Evolutionary conservation across 306 rosid species (phyloP).

Genomic region (Cercis canadensis): DNA sequence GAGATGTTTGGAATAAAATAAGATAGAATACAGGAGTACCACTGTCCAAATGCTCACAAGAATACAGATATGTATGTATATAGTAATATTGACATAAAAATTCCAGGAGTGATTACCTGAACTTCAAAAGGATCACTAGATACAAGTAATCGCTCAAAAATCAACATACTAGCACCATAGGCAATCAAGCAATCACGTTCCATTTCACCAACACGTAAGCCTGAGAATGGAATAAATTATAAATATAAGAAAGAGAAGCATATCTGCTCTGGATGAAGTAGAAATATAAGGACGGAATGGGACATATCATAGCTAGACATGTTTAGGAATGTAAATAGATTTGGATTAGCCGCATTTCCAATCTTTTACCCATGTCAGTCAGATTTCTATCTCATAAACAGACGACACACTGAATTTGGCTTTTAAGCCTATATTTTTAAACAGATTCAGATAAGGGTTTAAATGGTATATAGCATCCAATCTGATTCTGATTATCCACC

Average conservation of each 20-base stretch:
- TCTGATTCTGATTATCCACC: too few relatives aligned
- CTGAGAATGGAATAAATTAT: conserved; percentile 46
- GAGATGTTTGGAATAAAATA: not conserved
- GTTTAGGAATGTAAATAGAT: too few relatives aligned
- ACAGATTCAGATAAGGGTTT: too few relatives aligned
- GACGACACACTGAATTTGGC: too few relatives aligned
- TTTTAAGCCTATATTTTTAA: too few relatives aligned
- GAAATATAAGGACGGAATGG: too few relatives aligned
- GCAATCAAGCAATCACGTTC: conserved; percentile 97
- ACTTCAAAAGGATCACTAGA: conserved; percentile 95
- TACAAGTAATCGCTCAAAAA: conserved; percentile 86
- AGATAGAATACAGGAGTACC: not conserved
- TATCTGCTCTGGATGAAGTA: too few relatives aligned
- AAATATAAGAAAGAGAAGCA: not conserved
- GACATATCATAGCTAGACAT: too few relatives aligned
- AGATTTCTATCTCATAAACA: too few relatives aligned
- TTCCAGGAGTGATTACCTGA: conserved; percentile 58
- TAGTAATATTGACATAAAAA: conserved; percentile 7
- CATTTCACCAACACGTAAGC: conserved; percentile 97
- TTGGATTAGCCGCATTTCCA: too few relatives aligned
- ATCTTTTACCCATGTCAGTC: too few relatives aligned
- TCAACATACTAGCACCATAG: conserved; percentile 95
- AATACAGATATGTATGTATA: not conserved
- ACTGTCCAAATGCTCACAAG: conserved; percentile 1
- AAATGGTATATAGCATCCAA: too few relatives aligned